Conservation (phyloP, 2,329 filamentous ascomycete species). For the Drechmeria coniospora region DNA sequence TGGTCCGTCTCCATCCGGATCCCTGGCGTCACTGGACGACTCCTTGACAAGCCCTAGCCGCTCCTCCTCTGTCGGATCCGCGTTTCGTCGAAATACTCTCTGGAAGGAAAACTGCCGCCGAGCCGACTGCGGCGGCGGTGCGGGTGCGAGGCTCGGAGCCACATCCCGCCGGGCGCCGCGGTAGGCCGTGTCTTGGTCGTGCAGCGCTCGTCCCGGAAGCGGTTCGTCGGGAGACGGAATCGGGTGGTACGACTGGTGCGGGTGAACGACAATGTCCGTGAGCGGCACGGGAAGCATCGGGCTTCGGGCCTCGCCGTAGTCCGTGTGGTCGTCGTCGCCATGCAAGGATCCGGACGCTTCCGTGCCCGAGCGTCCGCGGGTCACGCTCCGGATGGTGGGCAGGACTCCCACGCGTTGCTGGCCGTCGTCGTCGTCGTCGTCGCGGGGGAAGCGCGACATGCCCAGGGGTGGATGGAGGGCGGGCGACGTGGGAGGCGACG, state of each 20-base stretch:
- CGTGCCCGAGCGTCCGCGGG: slow-evolving; percentile 20
- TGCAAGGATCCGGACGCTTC: slow-evolving; percentile 16
- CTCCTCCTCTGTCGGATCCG: slow-evolving; percentile 63
- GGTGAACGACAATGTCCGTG: slow-evolving; percentile 41
- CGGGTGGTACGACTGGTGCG: slow-evolving; percentile 28
- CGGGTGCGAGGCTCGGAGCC: slow-evolving; percentile 32
- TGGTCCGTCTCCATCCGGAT: background rate
- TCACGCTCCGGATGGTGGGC: no score
- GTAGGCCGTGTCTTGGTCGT: slow-evolving; percentile 29
- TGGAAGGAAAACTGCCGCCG: slow-evolving; percentile 85
- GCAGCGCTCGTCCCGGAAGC: slow-evolving; percentile 30
- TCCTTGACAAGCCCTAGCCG: slow-evolving; percentile 68
- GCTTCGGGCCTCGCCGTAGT: slow-evolving; percentile 26
- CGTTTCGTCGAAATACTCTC: slow-evolving; percentile 48
- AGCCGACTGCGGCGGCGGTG: slow-evolving; percentile 46
- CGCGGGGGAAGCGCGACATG: slow-evolving; percentile 65
- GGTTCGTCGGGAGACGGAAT: slow-evolving; percentile 22
- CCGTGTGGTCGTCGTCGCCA: slow-evolving; percentile 20
- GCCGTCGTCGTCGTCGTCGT: slow-evolving; percentile 11
- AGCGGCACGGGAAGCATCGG: slow-evolving; percentile 47
- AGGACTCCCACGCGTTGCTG: background rate
- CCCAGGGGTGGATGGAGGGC: slow-evolving; percentile 38
- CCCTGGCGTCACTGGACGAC: no score
- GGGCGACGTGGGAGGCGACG: slow-evolving; percentile 14
- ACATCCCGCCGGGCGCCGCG: slow-evolving; percentile 28